These are phyloP conservation scores for Polytolypa hystricis DNA, from an alignment of 2,329 filamentous ascomycete genomes.

Conservation along the genomic window DNA sequence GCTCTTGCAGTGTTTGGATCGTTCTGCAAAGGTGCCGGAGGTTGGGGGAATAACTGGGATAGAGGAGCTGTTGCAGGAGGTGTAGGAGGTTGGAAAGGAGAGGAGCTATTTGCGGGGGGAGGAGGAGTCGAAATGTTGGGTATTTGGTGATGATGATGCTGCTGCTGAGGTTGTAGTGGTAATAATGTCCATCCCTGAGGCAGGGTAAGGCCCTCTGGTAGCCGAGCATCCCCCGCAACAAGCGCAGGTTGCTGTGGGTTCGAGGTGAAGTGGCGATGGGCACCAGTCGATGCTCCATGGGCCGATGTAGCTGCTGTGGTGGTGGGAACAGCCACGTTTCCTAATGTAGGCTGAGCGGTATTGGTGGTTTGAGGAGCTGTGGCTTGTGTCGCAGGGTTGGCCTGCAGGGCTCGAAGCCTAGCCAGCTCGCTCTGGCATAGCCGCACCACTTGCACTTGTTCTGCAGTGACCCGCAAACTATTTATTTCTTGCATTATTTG, in stretches of 20 bases:
- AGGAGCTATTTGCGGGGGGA: neutral
- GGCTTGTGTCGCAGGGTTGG: slow-evolving; percentile 11
- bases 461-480: slow-evolving; percentile 50
- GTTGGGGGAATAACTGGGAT: neutral
- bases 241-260: slow-evolving; percentile 23
- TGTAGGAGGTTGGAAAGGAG: neutral
- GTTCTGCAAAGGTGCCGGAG: neutral
- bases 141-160: slow-evolving; percentile 13
- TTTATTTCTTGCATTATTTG: slow-evolving; percentile 58
- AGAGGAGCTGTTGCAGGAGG: neutral
- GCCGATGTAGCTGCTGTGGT: slow-evolving; percentile 7
- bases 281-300: slow-evolving; percentile 10
- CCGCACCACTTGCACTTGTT: slow-evolving; percentile 59
- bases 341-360: slow-evolving; percentile 1
- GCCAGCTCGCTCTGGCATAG: slow-evolving; percentile 56
- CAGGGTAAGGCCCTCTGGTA: slow-evolving; percentile 41
- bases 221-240: slow-evolving; percentile 31
- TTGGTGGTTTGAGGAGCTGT: slow-evolving; percentile 4
- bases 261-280: slow-evolving; percentile 21
- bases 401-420: slow-evolving; percentile 47
- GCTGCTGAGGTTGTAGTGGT: slow-evolving; percentile 35
- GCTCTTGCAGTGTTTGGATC: neutral
- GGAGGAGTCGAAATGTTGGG: neutral
- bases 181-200: slow-evolving; percentile 43
- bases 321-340: slow-evolving; percentile 2